A percentile compares a stretch with the other conserved stretches of the same genome.
phyloP scores from a whole-genome alignment of 352 stramenopile genomes.

The Globisporangium sylvaticum region DNA sequence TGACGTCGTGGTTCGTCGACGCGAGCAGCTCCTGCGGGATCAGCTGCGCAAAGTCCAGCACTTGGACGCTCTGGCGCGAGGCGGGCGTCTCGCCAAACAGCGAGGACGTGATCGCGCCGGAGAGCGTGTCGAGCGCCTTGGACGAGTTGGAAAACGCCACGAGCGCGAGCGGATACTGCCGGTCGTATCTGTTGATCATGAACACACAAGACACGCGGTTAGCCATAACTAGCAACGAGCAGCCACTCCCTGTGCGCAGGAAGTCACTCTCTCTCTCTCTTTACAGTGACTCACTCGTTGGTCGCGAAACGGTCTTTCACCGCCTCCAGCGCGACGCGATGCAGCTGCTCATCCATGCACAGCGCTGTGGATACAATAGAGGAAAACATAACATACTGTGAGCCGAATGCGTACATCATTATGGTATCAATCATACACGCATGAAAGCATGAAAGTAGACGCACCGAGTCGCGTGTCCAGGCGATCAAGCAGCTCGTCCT shows the following conservation, averaged over 20 bases:
- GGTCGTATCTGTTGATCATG: slow-evolving; percentile 27
- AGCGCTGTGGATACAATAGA: not conserved
- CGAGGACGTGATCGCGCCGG: slow-evolving; percentile 4
- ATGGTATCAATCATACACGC: not conserved
- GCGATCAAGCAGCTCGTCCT: slow-evolving; percentile 40
- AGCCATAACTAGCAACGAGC: not conserved
- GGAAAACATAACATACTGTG: not conserved
- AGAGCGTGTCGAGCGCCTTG: slow-evolving; percentile 9
- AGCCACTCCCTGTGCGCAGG: not conserved
- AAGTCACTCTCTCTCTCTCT: not conserved
- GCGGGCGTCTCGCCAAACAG: slow-evolving; percentile 5
- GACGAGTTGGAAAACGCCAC: slow-evolving; percentile 51
- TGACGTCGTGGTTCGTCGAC: slow-evolving; percentile 43
- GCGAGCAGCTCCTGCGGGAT: slow-evolving; percentile 15
- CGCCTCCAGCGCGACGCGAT: slow-evolving; percentile 24
- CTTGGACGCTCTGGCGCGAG: slow-evolving; percentile 9
- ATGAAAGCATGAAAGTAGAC: slow-evolving; percentile 4
- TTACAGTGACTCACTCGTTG: slow-evolving; percentile 36
- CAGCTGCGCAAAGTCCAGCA: slow-evolving; percentile 25
- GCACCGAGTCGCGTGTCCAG: slow-evolving; percentile 36
- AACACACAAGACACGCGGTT: not conserved
- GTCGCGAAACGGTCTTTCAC: slow-evolving; percentile 40
- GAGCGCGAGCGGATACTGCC: slow-evolving; percentile 43
- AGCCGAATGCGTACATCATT: not conserved
- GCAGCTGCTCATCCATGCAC: slow-evolving; percentile 31